Conservation (phyloP, 345 rosid species). For the Arabidopsis arenosa region DNA sequence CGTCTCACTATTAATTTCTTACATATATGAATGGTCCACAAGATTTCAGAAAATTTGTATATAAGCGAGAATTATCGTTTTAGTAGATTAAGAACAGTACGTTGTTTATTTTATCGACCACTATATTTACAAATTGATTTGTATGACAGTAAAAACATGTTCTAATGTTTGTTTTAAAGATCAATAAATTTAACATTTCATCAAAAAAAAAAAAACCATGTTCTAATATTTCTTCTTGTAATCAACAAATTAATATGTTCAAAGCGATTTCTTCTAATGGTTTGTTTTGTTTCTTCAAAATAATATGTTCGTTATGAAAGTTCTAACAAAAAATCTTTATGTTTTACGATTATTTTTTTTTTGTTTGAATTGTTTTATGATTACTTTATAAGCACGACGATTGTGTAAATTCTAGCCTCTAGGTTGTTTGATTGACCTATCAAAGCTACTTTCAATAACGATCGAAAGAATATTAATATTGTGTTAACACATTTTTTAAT, state of each 20-base stretch:
- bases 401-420: neutral
- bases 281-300: neutral
- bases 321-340: neutral
- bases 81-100: neutral
- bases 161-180: neutral
- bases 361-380: no score
- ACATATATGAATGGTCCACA: neutral
- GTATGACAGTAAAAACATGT: neutral
- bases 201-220: no score
- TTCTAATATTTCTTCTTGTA: neutral
- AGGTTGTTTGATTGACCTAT: conserved; percentile 14
- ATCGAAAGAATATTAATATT: conserved; percentile 8
- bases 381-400: neutral
- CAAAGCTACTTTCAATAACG: conserved; percentile 17
- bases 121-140: neutral
- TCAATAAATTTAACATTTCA: no score
- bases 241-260: neutral
- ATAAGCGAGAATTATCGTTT: neutral
- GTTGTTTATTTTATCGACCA: neutral
- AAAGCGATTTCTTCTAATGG: neutral
- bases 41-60: neutral
- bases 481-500: neutral
- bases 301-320: no score
- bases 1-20: neutral
- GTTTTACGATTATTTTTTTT: neutral